A percentile compares a stretch with the other conserved stretches of the same genome.
Evolutionary conservation across 2,329 filamentous ascomycete species (phyloP).

Genomic region (Pestalotiopsis sp.): DNA sequence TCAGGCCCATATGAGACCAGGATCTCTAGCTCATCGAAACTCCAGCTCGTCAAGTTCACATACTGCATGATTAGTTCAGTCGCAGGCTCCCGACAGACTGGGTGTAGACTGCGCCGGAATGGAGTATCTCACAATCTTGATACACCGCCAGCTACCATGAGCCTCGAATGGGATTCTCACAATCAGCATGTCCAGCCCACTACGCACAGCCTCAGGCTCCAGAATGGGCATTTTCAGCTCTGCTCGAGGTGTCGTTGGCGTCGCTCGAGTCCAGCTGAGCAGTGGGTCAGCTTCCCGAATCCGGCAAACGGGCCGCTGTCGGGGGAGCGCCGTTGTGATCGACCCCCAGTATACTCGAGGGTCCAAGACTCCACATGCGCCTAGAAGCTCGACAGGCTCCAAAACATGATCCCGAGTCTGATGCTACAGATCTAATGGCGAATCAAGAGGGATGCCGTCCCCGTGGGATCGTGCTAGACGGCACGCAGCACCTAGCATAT

Average conservation of each 20-base stretch:
- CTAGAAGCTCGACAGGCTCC: not conserved
- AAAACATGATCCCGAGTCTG: not conserved
- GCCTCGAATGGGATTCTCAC: not conserved
- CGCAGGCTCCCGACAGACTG: not conserved
- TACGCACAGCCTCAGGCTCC: not conserved
- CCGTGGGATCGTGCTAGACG: not conserved
- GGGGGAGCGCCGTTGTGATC: not conserved
- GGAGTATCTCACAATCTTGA: not conserved
- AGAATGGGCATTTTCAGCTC: not conserved
- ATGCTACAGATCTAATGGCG: not conserved
- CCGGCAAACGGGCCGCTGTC: not conserved
- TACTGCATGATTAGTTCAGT: not conserved
- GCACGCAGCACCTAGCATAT: not conserved
- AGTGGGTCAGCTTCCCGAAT: not conserved
- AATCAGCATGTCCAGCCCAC: not conserved
- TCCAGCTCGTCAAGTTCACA: not conserved
- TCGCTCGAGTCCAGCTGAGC: not conserved
- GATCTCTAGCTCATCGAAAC: not conserved
- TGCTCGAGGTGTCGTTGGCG: not conserved
- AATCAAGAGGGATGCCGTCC: not conserved
- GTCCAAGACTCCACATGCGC: not conserved
- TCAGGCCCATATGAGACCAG: not conserved
- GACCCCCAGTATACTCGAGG: not conserved
- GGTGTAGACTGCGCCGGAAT: not conserved
- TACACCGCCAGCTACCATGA: not conserved